Base-by-base conservation (phyloP, 352 stramenopile species). In the Globisporangium cystogenes region DNA sequence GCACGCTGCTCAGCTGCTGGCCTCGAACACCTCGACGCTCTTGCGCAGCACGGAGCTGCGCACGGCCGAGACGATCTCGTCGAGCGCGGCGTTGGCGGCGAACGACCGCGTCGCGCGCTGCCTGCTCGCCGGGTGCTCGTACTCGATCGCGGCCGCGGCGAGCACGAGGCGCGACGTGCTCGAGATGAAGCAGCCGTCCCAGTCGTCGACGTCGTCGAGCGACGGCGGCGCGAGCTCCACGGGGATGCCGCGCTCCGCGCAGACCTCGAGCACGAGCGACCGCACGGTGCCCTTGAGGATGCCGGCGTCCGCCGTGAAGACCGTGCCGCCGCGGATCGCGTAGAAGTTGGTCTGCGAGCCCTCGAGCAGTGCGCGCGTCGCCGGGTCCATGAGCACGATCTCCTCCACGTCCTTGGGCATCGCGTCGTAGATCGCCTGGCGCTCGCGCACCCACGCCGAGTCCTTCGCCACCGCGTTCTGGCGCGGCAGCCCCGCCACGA, bases 301-400 rank as follows among this genome's bases (percentile, higher is more conserved):
- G 0, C 74, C 74, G 26, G 87, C 72, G 15, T 81, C 76, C 0
- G 80, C 82, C 5, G 80, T 93, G 53, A 76, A 75, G 42, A 93
- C 64, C 1, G 48, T 59, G 20, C 76, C 73, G 36, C 76, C 49
- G 31, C 76, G 66, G 21, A 93, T 72, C 6, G 60, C 65, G 53
- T 83, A 93, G 27, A 93, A 93, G 49, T 93, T 93, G n/a, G 80
- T 90, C 63, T 93, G 82, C 4, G 82, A 90, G 27, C 79, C 82
- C 74, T 93, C 82, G 11, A 87, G 72, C 41, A 93, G 47, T 7
- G 62, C 46, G 31, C 68, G 63, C 23, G 72, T 82, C 3, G 41
- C 49, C 24, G 77, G 82, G n/a, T 93, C 80, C 82, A 92, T 87
- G 45, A 90, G 72, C n/a, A 87, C 81, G 61, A 90, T 74, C 57